Conservation (phyloP, 1,139 yeast genomes). For the Pichia sp. region DNA sequence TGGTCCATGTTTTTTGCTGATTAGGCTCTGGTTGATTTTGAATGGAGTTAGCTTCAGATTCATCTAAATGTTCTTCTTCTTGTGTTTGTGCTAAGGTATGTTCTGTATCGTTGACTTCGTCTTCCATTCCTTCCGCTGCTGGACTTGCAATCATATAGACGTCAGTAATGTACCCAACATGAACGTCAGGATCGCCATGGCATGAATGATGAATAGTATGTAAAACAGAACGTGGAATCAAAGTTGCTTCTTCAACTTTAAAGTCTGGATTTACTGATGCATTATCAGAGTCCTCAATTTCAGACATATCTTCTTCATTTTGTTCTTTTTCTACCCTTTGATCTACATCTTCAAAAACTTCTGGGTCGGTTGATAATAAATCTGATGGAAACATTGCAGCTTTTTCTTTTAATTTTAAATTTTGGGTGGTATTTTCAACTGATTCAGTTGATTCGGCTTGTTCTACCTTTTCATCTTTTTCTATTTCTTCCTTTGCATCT, state of each 20-base stretch:
- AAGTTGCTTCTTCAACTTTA: constrained; percentile 11
- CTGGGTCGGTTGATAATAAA: constrained; percentile 12
- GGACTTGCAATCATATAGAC: constrained; percentile 7
- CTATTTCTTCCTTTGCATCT: neutral
- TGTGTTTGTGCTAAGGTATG: neutral
- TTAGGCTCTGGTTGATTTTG: neutral
- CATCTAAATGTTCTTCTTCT: neutral
- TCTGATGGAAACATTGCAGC: constrained; percentile 6
- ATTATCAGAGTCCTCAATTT: neutral
- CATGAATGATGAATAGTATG: constrained; percentile 16
- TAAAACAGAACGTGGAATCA: constrained; percentile 16
- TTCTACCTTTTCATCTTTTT: neutral
- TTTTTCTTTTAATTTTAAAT: neutral
- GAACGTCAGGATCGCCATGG: constrained; percentile 18
- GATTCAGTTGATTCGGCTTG: neutral
- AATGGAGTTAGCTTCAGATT: neutral
- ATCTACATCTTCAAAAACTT: constrained; percentile 11
- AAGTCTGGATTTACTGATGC: constrained; percentile 6
- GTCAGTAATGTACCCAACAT: constrained; percentile 16
- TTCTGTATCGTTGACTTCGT: neutral
- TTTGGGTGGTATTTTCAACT: neutral
- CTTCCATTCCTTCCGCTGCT: constrained; percentile 4
- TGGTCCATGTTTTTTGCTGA: constrained; percentile 6
- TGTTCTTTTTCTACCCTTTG: neutral
- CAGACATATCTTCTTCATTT: neutral